A percentile compares a stretch with the other conserved stretches of the same genome.
phyloP scores from a whole-genome alignment of 306 rosid species.

The Astragalus membranaceus region DNA sequence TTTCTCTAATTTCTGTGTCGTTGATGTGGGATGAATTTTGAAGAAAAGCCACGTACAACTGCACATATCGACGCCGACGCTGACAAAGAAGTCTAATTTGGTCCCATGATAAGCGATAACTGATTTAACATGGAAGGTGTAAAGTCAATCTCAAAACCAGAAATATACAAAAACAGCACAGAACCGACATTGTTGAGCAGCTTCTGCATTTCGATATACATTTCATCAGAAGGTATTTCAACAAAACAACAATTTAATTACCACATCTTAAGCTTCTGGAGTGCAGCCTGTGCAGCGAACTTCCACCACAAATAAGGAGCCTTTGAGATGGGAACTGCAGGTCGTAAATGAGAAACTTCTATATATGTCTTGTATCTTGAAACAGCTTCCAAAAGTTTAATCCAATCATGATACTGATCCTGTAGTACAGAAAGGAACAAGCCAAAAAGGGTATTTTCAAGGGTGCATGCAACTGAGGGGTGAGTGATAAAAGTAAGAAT shows the following conservation, averaged over 20 bases:
- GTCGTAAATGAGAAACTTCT: constrained; percentile 85
- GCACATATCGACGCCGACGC: constrained; percentile 83
- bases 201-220: background rate
- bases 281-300: constrained; percentile 73
- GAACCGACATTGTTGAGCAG: background rate
- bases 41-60: constrained; percentile 68
- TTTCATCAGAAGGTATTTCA: background rate
- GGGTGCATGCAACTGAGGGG: background rate
- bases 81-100: constrained; percentile 79
- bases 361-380: constrained; percentile 76
- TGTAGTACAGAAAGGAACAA: constrained; percentile 19
- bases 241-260: constrained; percentile 31
- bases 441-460: background rate
- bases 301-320: constrained; percentile 78
- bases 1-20: constrained; percentile 64
- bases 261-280: constrained; percentile 92
- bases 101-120: constrained; percentile 95
- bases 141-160: constrained; percentile 27
- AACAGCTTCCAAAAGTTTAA: constrained; percentile 80
- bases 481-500: background rate
- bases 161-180: constrained; percentile 8
- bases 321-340: constrained; percentile 57
- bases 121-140: constrained; percentile 31
- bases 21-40: constrained; percentile 46
- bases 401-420: constrained; percentile 94